A percentile compares a stretch with the other conserved stretches of the same genome.
phyloP scores from a whole-genome alignment of 352 stramenopile genomes.

The Phytophthora pisi region DNA sequence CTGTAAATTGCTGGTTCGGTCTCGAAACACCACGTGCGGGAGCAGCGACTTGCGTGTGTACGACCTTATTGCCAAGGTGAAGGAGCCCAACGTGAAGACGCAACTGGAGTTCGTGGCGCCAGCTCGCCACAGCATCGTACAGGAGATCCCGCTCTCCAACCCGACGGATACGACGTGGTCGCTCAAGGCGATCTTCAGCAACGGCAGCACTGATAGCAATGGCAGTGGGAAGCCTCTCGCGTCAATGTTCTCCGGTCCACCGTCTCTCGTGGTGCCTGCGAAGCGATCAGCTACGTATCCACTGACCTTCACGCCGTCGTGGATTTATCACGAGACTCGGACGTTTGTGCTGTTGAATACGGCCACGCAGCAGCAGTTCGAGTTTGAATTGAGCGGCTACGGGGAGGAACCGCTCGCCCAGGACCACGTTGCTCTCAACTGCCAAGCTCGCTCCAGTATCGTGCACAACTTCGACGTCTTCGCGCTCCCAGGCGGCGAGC shows the following conservation, averaged over 20 bases:
- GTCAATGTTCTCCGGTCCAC: slow-evolving; percentile 75
- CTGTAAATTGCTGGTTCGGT: slow-evolving; percentile 72
- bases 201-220: slow-evolving; percentile 21
- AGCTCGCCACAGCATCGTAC: slow-evolving; percentile 86
- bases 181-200: slow-evolving; percentile 70
- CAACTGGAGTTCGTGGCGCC: slow-evolving; percentile 89
- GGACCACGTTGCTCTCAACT: slow-evolving; percentile 85
- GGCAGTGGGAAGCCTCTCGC: slow-evolving; percentile 9
- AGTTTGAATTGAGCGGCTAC: slow-evolving; percentile 87
- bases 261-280: slow-evolving; percentile 67
- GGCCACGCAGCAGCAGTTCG: slow-evolving; percentile 84
- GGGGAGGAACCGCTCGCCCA: slow-evolving; percentile 92
- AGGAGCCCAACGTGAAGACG: slow-evolving; percentile 85
- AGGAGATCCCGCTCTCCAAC: slow-evolving; percentile 93
- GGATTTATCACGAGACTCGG: slow-evolving; percentile 75
- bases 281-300: slow-evolving; percentile 78
- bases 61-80: slow-evolving; percentile 84
- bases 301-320: slow-evolving; percentile 84
- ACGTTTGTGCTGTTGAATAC: slow-evolving; percentile 84
- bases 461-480: slow-evolving; percentile 79
- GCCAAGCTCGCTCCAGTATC: slow-evolving; percentile 87
- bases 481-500: slow-evolving; percentile 52
- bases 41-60: slow-evolving; percentile 86
- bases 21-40: slow-evolving; percentile 60
- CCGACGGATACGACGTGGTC: slow-evolving; percentile 84